Percentiles rank a stretch among this genome's conserved stretches.
Evolutionary conservation across 805 yeast genomes (phyloP).

Genomic region (Ogataea polymorpha): DNA sequence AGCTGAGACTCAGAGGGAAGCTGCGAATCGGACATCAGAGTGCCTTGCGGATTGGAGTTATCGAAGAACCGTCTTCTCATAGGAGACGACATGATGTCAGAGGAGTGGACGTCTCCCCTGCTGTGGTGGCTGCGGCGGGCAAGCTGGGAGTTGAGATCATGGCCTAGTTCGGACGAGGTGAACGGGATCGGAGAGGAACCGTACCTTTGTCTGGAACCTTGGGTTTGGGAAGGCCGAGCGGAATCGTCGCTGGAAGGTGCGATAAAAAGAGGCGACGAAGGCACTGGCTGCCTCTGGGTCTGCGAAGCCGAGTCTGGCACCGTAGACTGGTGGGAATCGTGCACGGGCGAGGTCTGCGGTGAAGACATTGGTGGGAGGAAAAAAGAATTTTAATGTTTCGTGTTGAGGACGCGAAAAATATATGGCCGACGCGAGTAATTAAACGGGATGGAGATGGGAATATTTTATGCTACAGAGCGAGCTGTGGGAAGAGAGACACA

Average conservation of each 20-base stretch:
- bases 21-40: conserved; percentile 22
- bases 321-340: conserved; percentile 26
- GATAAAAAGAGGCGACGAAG: conserved; percentile 57
- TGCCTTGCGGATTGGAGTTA: conserved; percentile 30
- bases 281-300: conserved; percentile 38
- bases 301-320: conserved; percentile 38
- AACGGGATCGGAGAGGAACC: conserved; percentile 51
- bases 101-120: conserved; percentile 76
- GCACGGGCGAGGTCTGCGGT: conserved; percentile 27
- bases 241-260: conserved; percentile 41
- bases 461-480: background rate
- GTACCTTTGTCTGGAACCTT: conserved; percentile 11
- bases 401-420: conserved; percentile 7
- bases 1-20: conserved; percentile 23
- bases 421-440: conserved; percentile 2
- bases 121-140: conserved; percentile 46
- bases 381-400: conserved; percentile 7
- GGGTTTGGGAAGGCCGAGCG: conserved; percentile 12
- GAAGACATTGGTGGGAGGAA: conserved; percentile 24
- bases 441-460: background rate
- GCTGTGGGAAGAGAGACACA: background rate
- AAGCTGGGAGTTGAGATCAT: conserved; percentile 14
- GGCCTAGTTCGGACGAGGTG: conserved; percentile 46
- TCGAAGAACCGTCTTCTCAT: conserved; percentile 59
- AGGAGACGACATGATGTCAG: conserved; percentile 69